Evolutionary conservation across 176 grass and related monocot species (phyloP).

Genomic region (Juncus effusus): DNA sequence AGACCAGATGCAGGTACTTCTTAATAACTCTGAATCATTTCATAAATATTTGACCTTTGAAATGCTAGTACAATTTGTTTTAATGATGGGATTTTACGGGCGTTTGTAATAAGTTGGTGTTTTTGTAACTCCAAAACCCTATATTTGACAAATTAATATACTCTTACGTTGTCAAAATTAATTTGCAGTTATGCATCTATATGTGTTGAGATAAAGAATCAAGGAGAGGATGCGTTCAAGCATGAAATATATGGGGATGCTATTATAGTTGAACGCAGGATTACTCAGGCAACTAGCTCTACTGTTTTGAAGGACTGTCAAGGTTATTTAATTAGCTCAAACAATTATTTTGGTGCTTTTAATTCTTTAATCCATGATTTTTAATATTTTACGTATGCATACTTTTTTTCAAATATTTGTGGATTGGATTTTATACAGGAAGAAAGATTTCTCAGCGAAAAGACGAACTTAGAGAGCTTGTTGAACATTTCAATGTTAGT

Average conservation of each 20-base stretch:
- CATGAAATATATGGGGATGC: conserved; percentile 58
- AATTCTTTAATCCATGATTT: conserved; percentile 1
- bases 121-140: conserved; percentile 1
- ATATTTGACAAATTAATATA: conserved; percentile 2
- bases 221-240: conserved; percentile 87
- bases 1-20: conserved; percentile 77
- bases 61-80: background rate
- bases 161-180: conserved; percentile 21
- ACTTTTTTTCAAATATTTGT: conserved; percentile 15
- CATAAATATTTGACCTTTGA: conserved; percentile 13
- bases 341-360: background rate
- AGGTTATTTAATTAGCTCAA: conserved; percentile 37
- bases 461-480: conserved; percentile 70
- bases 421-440: conserved; percentile 41
- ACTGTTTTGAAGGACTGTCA: conserved; percentile 67
- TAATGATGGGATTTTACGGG: too few species aligned
- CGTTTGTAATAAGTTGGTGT: background rate
- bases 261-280: conserved; percentile 79
- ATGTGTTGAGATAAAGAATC: conserved; percentile 72
- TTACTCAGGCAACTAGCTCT: conserved; percentile 59
- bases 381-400: conserved; percentile 16
- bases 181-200: conserved; percentile 63
- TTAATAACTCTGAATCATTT: background rate
- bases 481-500: conserved; percentile 95
- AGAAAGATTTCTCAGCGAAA: conserved; percentile 76